These are phyloP conservation scores for Aspergillus udagawae DNA, from an alignment of 2,329 filamentous ascomycete genomes.

Conservation along the genomic window DNA sequence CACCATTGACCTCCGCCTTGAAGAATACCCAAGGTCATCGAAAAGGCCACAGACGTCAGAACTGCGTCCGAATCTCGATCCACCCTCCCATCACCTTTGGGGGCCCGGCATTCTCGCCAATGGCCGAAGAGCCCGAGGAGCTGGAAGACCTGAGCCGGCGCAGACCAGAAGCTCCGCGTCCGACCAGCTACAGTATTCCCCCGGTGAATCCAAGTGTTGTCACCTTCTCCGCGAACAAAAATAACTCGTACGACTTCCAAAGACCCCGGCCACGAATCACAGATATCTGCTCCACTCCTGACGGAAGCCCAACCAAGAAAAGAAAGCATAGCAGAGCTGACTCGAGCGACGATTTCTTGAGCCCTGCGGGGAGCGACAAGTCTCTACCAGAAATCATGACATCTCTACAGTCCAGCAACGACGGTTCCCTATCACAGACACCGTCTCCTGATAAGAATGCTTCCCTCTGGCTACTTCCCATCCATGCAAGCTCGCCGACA, in stretches of 20 bases:
- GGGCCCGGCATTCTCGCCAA: slow-evolving; percentile 30
- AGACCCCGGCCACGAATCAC: slow-evolving; percentile 6
- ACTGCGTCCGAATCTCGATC: slow-evolving; percentile 42
- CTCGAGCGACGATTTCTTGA: slow-evolving; percentile 9
- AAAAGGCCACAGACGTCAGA: slow-evolving; percentile 40
- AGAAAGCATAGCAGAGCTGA: slow-evolving; percentile 16
- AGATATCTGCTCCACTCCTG: slow-evolving; percentile 7
- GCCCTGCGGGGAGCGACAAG: slow-evolving; percentile 16
- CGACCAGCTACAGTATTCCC: slow-evolving; percentile 12
- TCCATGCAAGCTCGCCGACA: slow-evolving; percentile 19
- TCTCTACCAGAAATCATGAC: slow-evolving; percentile 23
- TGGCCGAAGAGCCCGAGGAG: slow-evolving; percentile 34
- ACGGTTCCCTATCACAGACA: slow-evolving; percentile 20
- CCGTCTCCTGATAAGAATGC: slow-evolving; percentile 28
- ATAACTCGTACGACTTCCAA: slow-evolving; percentile 10
- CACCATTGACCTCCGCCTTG: slow-evolving; percentile 28
- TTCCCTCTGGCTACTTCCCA: slow-evolving; percentile 23
- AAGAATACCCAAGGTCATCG: slow-evolving; percentile 30
- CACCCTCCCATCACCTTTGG: slow-evolving; percentile 34
- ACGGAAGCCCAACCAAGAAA: slow-evolving; percentile 24
- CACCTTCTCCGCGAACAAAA: slow-evolving; percentile 12
- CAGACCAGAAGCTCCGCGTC: slow-evolving; percentile 18
- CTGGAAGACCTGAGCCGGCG: slow-evolving; percentile 24
- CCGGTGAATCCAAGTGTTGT: slow-evolving; percentile 15
- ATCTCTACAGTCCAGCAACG: slow-evolving; percentile 17